Evolutionary conservation across 2,329 filamentous ascomycete species (phyloP).

Genomic region (Nemania abortiva): DNA sequence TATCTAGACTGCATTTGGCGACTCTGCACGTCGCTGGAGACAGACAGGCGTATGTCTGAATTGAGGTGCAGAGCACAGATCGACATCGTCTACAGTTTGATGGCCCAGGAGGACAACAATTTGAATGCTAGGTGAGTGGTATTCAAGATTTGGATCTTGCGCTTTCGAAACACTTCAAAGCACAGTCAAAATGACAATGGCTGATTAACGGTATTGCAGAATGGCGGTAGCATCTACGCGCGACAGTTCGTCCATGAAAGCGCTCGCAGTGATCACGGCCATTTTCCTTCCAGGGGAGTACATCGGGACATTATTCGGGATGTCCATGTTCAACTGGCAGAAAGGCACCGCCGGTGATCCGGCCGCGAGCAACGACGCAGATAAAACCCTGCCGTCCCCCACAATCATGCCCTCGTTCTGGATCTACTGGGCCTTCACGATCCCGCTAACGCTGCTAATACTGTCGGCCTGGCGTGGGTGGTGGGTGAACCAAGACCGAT

Average conservation of each 20-base stretch:
- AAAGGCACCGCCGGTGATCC: constrained; percentile 46
- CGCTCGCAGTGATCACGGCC: constrained; percentile 61
- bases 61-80: constrained; percentile 61
- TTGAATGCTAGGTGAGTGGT: constrained; percentile 56
- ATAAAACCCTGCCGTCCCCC: constrained; percentile 46
- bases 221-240: constrained; percentile 82
- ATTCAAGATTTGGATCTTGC: neutral
- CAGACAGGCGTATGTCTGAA: constrained; percentile 61
- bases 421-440: constrained; percentile 60
- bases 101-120: constrained; percentile 63
- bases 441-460: constrained; percentile 59
- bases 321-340: constrained; percentile 61
- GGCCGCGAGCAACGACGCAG: constrained; percentile 52
- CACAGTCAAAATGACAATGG: neutral
- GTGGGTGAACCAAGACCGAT: constrained; percentile 62
- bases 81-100: constrained; percentile 56
- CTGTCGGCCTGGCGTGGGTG: constrained; percentile 59
- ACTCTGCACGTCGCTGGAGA: constrained; percentile 58
- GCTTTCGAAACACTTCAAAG: too few relatives aligned
- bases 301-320: constrained; percentile 60
- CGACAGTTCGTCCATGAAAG: constrained; percentile 63
- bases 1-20: constrained; percentile 58
- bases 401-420: constrained; percentile 58
- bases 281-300: constrained; percentile 63
- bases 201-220: constrained; percentile 40